phyloP scores from a whole-genome alignment of 1,284 basidiomycete species.

The Singerocomus inundabilis region DNA sequence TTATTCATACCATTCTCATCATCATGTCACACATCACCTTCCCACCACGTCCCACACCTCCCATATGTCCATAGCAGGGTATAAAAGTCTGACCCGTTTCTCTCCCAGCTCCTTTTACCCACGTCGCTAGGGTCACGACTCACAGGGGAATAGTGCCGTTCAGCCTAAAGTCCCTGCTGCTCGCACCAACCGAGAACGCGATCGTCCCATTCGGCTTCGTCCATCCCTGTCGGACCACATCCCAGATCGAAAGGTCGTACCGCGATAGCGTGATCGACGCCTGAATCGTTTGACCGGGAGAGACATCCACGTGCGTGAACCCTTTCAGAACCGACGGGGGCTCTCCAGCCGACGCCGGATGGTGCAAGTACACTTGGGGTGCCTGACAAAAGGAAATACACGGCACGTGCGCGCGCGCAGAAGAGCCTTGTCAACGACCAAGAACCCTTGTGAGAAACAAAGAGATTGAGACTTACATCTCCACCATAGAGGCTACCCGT shows the following conservation, averaged over 20 bases:
- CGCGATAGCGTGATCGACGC: slow-evolving; percentile 60
- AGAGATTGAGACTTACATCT: slow-evolving; percentile 39
- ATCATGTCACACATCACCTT: no score
- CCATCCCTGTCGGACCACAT: slow-evolving; percentile 50
- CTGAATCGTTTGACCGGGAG: slow-evolving; percentile 44
- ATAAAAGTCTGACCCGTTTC: no score
- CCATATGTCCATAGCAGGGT: no score
- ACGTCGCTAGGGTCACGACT: slow-evolving; percentile 1
- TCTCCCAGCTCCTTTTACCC: no score
- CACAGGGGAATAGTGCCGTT: slow-evolving; percentile 36
- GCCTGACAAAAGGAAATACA: slow-evolving; percentile 35
- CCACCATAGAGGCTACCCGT: slow-evolving; percentile 53
- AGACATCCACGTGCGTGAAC: slow-evolving; percentile 57
- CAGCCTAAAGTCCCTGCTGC: slow-evolving; percentile 50
- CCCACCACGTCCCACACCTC: no score
- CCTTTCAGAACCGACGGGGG: slow-evolving; percentile 65
- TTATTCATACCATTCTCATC: no score
- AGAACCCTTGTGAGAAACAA: not conserved
- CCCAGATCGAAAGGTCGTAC: slow-evolving; percentile 65
- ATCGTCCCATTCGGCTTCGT: slow-evolving; percentile 43
- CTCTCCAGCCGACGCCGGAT: slow-evolving; percentile 53
- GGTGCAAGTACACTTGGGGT: slow-evolving; percentile 66
- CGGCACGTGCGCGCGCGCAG: no score
- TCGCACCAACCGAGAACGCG: slow-evolving; percentile 49
- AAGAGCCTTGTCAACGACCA: no score